Percentiles rank a stretch among this genome's conserved stretches.
Conservation (phyloP, 169 alveolate genomes). For the Eimeria necatrix region DNA sequence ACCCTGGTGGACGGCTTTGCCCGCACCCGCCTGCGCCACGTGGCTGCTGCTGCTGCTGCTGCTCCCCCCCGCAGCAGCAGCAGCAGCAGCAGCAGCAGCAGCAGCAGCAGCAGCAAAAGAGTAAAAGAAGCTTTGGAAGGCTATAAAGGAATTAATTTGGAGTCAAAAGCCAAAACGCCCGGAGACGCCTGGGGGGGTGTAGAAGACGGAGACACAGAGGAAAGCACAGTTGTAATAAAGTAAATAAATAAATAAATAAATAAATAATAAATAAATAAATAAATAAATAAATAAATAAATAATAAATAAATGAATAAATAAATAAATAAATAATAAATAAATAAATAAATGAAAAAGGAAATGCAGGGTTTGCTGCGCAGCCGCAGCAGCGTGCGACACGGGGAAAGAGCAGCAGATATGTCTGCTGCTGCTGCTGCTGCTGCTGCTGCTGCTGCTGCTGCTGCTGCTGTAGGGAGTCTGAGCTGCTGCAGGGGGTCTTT, state of each 20-base stretch:
- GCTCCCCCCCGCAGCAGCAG: slow-evolving; percentile 34
- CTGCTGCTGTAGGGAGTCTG: slow-evolving; percentile 89
- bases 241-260: too few relatives aligned
- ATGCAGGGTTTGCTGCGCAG: too few relatives aligned
- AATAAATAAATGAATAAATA: too few relatives aligned
- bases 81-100: neutral
- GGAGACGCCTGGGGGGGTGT: slow-evolving; percentile 94
- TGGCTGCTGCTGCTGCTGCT: neutral
- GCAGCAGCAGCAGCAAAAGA: slow-evolving; percentile 72
- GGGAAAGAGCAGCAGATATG: too few relatives aligned
- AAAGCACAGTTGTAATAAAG: slow-evolving; percentile 70
- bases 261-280: too few relatives aligned
- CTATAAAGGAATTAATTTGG: slow-evolving; percentile 87
- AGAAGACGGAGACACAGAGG: slow-evolving; percentile 88
- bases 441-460: slow-evolving; percentile 47
- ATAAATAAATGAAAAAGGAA: too few relatives aligned
- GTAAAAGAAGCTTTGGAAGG: slow-evolving; percentile 83
- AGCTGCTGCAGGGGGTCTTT: slow-evolving; percentile 97
- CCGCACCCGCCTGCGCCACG: slow-evolving; percentile 55
- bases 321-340: too few relatives aligned
- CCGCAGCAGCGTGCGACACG: too few relatives aligned
- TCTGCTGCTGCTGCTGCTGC: slow-evolving; percentile 42
- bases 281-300: too few relatives aligned
- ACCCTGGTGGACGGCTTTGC: slow-evolving; percentile 89
- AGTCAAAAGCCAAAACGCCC: slow-evolving; percentile 90